Evolutionary conservation across 257 asterid genomes (phyloP), one percentile per base, ranked within the genome.

Genomic region (Gentiana dahurica): DNA sequence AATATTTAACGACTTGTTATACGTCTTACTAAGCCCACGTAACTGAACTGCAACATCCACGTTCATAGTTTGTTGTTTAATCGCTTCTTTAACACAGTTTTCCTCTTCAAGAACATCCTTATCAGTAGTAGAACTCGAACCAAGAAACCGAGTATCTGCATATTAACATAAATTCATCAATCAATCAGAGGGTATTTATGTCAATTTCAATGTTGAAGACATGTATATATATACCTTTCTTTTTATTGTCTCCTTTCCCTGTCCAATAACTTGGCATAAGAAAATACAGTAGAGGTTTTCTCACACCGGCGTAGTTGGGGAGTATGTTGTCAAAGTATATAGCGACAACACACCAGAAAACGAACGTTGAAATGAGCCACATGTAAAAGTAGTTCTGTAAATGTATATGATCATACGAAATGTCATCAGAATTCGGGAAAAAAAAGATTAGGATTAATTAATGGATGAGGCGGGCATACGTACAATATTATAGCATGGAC

Each of bases 91-190:
- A 41, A 69, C 59, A 24, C 57, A 38, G 5, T 48, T 63, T 52
- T 71, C 81, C 63, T 71, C 81, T 59, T 71, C 75, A 38, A 36
- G 48, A 53, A 75, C 75, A 50, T 57, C 74, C 60, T 68, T 71
- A 54, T 71, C 75, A 11, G 62, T 46, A 3, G 57, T 13, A 34
- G 69, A 49, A 50, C 71, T 54, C 6, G 64, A 38, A 6, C 58
- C 51, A 65, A 61, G 54, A 44, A 45, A 45, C 34, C 4, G 56
- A 2, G 48, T 51, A 34, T 60, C 51, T 61, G 60, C 60, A 63
- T 4, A 54, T 60, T 38, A 34, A 60, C n/a, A 53, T 32, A 34
- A 48, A 1, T 32, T 36, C 12, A n/a, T 51, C 36, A 68, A 61
- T 51, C 53, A 35, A 44, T 12, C 5, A 36, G 34, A 61, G 56